These are phyloP conservation scores for Tuber indicum DNA, from an alignment of 495 filamentous ascomycete species.

Conservation along the genomic window DNA sequence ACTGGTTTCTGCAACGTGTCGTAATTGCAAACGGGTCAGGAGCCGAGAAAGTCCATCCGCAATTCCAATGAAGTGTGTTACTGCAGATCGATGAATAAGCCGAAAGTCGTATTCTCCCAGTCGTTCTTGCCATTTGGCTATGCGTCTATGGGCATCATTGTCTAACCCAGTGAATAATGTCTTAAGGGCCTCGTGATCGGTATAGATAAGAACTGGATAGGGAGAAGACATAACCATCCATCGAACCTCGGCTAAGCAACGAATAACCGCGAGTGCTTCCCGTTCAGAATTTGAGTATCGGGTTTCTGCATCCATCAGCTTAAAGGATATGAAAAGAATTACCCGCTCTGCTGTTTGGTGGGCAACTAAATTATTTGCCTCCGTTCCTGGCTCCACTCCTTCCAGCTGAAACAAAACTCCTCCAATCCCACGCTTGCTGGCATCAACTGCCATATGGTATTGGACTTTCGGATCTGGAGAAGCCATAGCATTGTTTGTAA, in stretches of 20 bases:
- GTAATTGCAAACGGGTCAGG: too few species aligned
- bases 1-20: too few species aligned
- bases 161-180: neutral
- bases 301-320: neutral
- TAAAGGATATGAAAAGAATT: constrained; percentile 5
- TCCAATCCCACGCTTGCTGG: neutral
- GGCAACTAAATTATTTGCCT: too few species aligned
- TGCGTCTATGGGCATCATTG: too few species aligned
- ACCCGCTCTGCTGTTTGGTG: neutral
- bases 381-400: neutral
- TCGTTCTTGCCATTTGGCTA: too few species aligned
- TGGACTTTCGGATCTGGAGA: neutral
- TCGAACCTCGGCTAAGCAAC: neutral
- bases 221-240: neutral
- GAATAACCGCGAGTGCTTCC: neutral
- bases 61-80: too few species aligned
- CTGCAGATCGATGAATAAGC: too few species aligned
- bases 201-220: neutral
- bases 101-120: too few species aligned
- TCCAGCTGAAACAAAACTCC: constrained; percentile 2
- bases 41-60: too few species aligned
- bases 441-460: neutral
- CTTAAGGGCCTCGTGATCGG: neutral
- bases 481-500: neutral
- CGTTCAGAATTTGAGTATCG: neutral